Evolutionary conservation across 2,329 filamentous ascomycete genomes (phyloP).

Genomic region (Aureobasidium namibiae): DNA sequence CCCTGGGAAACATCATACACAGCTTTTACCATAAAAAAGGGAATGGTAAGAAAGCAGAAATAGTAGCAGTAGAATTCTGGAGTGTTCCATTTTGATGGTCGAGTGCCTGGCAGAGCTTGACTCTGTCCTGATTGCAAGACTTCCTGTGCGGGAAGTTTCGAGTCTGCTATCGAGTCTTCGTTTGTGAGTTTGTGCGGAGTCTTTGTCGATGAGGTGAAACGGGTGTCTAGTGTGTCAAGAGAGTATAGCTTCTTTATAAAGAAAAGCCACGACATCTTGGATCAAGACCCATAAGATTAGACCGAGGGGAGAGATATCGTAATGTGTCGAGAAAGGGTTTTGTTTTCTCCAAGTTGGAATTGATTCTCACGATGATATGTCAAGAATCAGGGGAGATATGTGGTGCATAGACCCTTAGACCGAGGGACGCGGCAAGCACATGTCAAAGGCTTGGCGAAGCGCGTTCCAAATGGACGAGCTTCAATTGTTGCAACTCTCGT

Average conservation of each 20-base stretch:
- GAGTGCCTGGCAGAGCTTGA: slow-evolving; percentile 29
- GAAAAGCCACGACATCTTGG: slow-evolving; percentile 12
- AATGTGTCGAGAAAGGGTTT: background rate
- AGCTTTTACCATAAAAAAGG: slow-evolving; percentile 79
- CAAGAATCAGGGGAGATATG: background rate
- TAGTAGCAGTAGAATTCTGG: slow-evolving; percentile 81
- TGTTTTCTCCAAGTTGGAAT: background rate
- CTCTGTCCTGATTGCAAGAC: slow-evolving; percentile 23
- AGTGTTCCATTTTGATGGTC: slow-evolving; percentile 73
- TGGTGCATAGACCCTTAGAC: background rate
- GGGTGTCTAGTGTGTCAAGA: slow-evolving; percentile 60
- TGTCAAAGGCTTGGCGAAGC: background rate
- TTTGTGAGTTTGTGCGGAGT: slow-evolving; percentile 37
- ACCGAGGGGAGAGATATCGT: background rate
- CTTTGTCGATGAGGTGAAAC: slow-evolving; percentile 62
- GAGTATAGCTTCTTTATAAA: slow-evolving; percentile 51
- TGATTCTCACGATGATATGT: background rate
- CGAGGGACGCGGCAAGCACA: background rate
- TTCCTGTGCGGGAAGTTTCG: slow-evolving; percentile 18
- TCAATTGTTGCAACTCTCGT: slow-evolving; percentile 1
- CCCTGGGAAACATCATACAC: slow-evolving; percentile 77
- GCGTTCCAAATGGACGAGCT: background rate
- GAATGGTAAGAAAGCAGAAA: slow-evolving; percentile 65
- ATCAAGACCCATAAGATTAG: background rate
- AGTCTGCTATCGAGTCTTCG: slow-evolving; percentile 9